Base-by-base conservation (phyloP, 805 yeast species). In the Candida koratica region DNA sequence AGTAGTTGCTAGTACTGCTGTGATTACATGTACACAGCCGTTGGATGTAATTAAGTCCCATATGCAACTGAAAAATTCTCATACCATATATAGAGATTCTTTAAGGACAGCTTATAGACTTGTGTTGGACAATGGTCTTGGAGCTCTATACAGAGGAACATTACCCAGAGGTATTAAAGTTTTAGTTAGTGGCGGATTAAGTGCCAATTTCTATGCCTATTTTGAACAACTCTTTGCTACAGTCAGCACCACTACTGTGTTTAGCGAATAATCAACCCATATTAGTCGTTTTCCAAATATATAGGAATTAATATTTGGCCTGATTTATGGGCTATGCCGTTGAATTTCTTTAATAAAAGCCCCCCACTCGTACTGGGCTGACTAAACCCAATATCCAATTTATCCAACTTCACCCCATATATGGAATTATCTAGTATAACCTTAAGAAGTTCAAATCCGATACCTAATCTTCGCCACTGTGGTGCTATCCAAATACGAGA, bases 21-120 rank as follows among this genome's bases (percentile, higher is more conserved):
- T 85, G 18, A 84, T 86, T 15, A 77, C 75, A 0, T 64, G 75
- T 0, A 89, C 96, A 0, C 97, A 87, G 60, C 97, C 97, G 0
- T 64, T 89, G 18, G 97, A 89, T 60, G 85, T 86, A 2, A 60
- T 89, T 32, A 89, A 89, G 62, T 77, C 96, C 2, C 74, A 95
- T 52, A 76, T 88, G 76, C 96, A 88, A 59, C 76, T 87, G 50
- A 75, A 79, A 49, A 77, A 80, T 52, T 77, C 82, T n/a, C 69
- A 69, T 49, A 49, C 56, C 4, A 47, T 74, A 2, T 82, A 81
- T 53, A 70, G 67, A 39, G 86, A 81, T 58, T 67, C 86, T 5
- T 58, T 83, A 49, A 72, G 77, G 13, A 59, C 67, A 1, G 68
- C 66, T 9, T 61, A 55, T 41, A 48, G 52, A 26, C 37, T 62